Evolutionary conservation across 139 green algal genomes (phyloP).

Genomic region (Spirogloea muscicola): DNA sequence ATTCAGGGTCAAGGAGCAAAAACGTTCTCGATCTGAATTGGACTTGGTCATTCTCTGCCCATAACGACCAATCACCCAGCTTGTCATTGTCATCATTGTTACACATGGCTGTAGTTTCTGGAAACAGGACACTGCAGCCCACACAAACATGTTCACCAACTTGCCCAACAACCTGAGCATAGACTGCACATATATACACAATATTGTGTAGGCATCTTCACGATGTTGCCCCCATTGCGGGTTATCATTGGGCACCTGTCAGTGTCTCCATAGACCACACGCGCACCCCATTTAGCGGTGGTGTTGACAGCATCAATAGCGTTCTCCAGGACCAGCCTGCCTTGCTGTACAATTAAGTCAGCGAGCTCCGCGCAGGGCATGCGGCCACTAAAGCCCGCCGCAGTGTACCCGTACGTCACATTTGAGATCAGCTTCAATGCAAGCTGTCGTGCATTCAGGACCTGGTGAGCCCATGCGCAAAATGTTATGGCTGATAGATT

Average conservation of each 20-base stretch:
- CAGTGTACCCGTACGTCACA: slow-evolving; percentile 81
- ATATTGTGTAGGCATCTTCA: too few relatives aligned
- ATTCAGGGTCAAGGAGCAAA: too few relatives aligned
- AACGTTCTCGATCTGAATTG: too few relatives aligned
- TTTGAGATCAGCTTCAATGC: slow-evolving; percentile 96
- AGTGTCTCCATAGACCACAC: slow-evolving; percentile 58
- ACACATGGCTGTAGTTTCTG: not conserved
- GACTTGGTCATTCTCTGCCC: too few relatives aligned
- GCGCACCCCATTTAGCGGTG: slow-evolving; percentile 62
- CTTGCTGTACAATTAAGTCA: slow-evolving; percentile 86
- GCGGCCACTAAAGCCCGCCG: slow-evolving; percentile 69
- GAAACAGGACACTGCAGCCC: not conserved
- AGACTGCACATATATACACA: too few relatives aligned
- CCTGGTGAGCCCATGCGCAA: slow-evolving; percentile 2
- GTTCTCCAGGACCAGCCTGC: slow-evolving; percentile 80
- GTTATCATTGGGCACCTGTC: too few relatives aligned
- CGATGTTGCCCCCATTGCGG: too few relatives aligned
- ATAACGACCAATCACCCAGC: too few relatives aligned
- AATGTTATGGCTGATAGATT: too few relatives aligned
- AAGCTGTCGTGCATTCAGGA: slow-evolving; percentile 92
- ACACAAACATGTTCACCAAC: too few relatives aligned
- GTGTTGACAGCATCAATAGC: slow-evolving; percentile 76
- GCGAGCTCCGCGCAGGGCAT: slow-evolving; percentile 96
- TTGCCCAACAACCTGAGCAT: too few relatives aligned
- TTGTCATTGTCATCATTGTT: slow-evolving; percentile 1